Evolutionary conservation across 768 basidiomycete genomes (phyloP).

Genomic region (Mycena albidolilacea): DNA sequence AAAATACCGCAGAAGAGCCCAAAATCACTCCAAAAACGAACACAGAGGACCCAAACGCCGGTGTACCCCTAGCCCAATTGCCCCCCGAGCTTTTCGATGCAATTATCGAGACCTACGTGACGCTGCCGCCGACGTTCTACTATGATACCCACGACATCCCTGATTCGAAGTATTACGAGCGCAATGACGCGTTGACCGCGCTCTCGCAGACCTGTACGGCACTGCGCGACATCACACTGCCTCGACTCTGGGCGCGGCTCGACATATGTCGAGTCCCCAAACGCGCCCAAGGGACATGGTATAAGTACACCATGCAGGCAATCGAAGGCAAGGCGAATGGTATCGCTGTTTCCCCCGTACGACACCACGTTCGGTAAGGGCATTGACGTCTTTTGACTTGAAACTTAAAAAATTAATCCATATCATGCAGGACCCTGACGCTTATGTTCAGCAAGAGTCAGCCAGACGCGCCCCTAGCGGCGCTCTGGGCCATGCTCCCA

Average conservation of each 20-base stretch:
- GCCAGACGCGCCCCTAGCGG: slow-evolving; percentile 20
- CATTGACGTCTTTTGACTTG: background rate
- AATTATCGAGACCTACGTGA: slow-evolving; percentile 30
- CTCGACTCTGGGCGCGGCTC: slow-evolving; percentile 30
- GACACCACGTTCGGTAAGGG: slow-evolving; percentile 34
- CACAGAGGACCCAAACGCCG: slow-evolving; percentile 15
- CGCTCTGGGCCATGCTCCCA: slow-evolving; percentile 32
- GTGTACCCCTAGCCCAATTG: slow-evolving; percentile 19
- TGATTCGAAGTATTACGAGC: slow-evolving; percentile 24
- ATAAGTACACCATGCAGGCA: slow-evolving; percentile 29
- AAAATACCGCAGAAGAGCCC: background rate
- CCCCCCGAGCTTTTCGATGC: slow-evolving; percentile 38
- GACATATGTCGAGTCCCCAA: slow-evolving; percentile 33
- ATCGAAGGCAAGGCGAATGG: slow-evolving; percentile 31
- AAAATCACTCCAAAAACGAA: background rate
- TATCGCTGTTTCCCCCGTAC: slow-evolving; percentile 23
- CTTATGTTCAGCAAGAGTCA: slow-evolving; percentile 28
- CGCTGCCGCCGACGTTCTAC: slow-evolving; percentile 25
- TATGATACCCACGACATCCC: slow-evolving; percentile 15
- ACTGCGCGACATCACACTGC: slow-evolving; percentile 23
- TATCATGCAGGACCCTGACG: slow-evolving; percentile 25
- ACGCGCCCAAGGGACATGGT: slow-evolving; percentile 5
- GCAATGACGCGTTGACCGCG: slow-evolving; percentile 32
- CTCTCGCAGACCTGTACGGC: slow-evolving; percentile 35
- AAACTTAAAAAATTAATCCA: background rate